These are phyloP conservation scores for Trichoderma guizhouense DNA, from an alignment of 2,329 filamentous ascomycete species.

Conservation along the genomic window DNA sequence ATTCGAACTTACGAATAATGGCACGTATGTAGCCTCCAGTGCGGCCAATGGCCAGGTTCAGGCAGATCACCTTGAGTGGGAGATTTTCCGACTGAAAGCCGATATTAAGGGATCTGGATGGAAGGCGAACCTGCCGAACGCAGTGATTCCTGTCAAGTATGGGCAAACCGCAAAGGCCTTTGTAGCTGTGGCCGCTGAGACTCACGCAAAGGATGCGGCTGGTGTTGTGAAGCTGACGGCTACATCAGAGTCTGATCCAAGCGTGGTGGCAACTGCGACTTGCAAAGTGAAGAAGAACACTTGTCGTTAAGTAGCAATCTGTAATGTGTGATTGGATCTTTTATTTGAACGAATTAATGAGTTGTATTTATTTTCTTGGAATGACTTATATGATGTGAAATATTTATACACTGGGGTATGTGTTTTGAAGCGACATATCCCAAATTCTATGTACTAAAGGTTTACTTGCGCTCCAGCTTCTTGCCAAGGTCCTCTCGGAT, in stretches of 20 bases:
- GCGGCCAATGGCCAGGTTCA: constrained; percentile 34
- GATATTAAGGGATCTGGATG: constrained; percentile 44
- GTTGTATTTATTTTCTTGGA: neutral
- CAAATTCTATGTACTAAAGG: neutral
- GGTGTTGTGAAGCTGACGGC: constrained; percentile 33
- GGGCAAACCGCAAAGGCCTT: constrained; percentile 37
- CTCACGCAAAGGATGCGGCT: constrained; percentile 29
- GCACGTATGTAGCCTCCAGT: constrained; percentile 29
- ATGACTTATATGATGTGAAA: neutral
- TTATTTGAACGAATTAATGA: neutral
- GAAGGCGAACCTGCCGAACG: constrained; percentile 42
- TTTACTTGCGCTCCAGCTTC: constrained; percentile 8
- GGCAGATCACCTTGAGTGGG: constrained; percentile 39
- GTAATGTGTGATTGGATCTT: neutral
- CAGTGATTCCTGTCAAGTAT: constrained; percentile 39
- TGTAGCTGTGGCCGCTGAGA: constrained; percentile 40
- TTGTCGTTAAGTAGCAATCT: neutral
- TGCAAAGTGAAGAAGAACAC: constrained; percentile 32
- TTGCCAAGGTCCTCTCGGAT: constrained; percentile 18
- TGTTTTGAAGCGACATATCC: neutral
- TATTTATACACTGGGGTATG: neutral
- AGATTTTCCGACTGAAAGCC: constrained; percentile 47
- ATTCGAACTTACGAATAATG: constrained; percentile 47
- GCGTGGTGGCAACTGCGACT: constrained; percentile 28
- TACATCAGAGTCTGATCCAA: constrained; percentile 44